Base-by-base conservation (phyloP, 129 eudicot genomes). In the Pittosporum tobira region DNA sequence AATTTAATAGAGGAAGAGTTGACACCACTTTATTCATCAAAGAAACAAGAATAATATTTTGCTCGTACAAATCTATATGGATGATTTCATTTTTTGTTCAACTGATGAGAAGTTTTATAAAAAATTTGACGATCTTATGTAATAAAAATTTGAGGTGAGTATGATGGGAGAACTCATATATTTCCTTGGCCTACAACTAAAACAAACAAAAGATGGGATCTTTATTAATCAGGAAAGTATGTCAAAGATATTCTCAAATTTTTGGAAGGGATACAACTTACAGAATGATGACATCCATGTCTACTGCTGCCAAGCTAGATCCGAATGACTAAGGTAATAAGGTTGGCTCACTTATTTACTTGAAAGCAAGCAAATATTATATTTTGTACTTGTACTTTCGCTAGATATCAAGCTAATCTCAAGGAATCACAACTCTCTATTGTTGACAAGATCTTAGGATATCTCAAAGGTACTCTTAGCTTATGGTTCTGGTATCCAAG, bases 161-260 rank as follows among this genome's bases (percentile, higher is more conserved):
- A 50, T 50, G 56, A 50, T 19, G 1, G 56, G 29, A 12, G 56
- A 50, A 14, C 29, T 19, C 2, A 50, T 3, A 4, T 21, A 18
- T 14, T 50, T 50, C 24, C 30, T 50, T 1, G 29, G 56, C 19
- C 56, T 50, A 0, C 56, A 50, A 19, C 15, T 23, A 25, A 50
- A 50, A 13, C 56, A 50, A 50, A 10, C 1, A 8, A 2, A 21
- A 3, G 9, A 50, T 21, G 56, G 27, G 1, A 19, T 46, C 12
- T 50, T 50, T 14, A 50, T 50, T 10, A 50, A 50, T 24, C 56
- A 50, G 56, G 12, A 20, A 50, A 50, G 22, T 20, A 50, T 23
- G 22, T 14, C 10, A 50, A 20, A 24, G 56, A 50, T 20, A 20
- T 50, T 5, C 5, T 50, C 24, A 50, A 50, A 11, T 18, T 1